Percentiles rank a stretch among this genome's conserved stretches.
phyloP scores from a whole-genome alignment of 441 rosid species.

The Croton laevigatus region DNA sequence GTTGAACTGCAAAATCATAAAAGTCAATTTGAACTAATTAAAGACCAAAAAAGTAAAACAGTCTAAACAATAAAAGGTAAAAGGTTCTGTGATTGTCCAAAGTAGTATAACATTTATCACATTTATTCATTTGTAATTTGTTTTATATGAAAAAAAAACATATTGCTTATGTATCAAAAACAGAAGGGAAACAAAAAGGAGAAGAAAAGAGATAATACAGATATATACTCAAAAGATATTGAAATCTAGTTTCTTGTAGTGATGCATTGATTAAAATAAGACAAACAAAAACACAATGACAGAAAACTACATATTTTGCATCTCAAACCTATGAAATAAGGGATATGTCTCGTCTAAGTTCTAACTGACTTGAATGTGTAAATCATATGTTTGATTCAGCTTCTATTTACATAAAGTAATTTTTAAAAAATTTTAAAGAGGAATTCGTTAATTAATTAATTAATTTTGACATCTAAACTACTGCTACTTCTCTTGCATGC shows the following conservation, averaged over 20 bases:
- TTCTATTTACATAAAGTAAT: neutral
- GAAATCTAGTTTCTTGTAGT: neutral
- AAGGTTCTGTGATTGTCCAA: too few species aligned
- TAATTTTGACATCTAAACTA: constrained; percentile 25
- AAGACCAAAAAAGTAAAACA: too few species aligned
- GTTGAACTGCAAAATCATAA: too few species aligned
- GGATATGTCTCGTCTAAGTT: constrained; percentile 13
- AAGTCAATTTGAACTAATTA: too few species aligned
- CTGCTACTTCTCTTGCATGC: constrained; percentile 21
- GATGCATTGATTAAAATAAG: constrained; percentile 8
- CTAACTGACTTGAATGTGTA: neutral
- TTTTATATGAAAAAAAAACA: too few species aligned
- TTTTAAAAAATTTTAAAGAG: neutral
- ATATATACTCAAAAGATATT: neutral
- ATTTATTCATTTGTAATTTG: too few species aligned
- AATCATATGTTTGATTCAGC: constrained; percentile 4
- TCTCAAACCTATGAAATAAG: constrained; percentile 9
- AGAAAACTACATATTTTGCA: neutral
- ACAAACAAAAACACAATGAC: neutral
- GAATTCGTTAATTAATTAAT: constrained; percentile 9
- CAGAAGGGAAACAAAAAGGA: too few species aligned
- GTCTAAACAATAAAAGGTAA: too few species aligned
- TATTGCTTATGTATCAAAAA: too few species aligned
- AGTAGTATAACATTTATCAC: too few species aligned
- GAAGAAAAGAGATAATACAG: neutral